Percentiles rank a stretch among this genome's conserved stretches.
Conservation (phyloP, 768 basidiomycete species). For the Leccinum pellstonianum region DNA sequence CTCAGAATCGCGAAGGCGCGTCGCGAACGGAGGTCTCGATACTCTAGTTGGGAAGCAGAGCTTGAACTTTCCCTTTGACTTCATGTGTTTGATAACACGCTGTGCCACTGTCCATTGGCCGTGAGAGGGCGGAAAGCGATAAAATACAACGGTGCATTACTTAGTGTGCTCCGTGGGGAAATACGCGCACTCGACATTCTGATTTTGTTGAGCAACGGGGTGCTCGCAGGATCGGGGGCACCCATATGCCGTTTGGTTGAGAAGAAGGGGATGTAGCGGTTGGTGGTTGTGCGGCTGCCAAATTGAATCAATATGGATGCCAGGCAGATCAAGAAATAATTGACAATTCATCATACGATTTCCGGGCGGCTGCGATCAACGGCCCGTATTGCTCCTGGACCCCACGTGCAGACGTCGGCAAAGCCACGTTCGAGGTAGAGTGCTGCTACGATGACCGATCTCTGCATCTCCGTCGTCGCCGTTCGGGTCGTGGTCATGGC, state of each 20-base stretch:
- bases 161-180: conserved; percentile 18
- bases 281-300: conserved; percentile 13
- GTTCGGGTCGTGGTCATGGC: conserved; percentile 1
- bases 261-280: not conserved
- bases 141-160: conserved; percentile 11
- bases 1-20: conserved; percentile 16
- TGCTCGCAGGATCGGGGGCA: conserved; percentile 5
- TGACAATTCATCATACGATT: conserved; percentile 30
- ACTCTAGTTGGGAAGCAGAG: conserved; percentile 17
- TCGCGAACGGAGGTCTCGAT: conserved; percentile 15
- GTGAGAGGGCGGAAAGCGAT: conserved; percentile 3
- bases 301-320: conserved; percentile 8
- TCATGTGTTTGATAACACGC: conserved; percentile 26
- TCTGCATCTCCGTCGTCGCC: conserved; percentile 10
- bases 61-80: conserved; percentile 29
- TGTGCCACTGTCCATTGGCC: conserved; percentile 22
- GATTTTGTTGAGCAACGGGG: conserved; percentile 21
- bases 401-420: conserved; percentile 37
- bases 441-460: conserved; percentile 40
- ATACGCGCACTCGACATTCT: conserved; percentile 16
- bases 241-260: conserved; percentile 17
- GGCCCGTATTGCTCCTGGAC: conserved; percentile 38
- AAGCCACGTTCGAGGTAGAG: conserved; percentile 42
- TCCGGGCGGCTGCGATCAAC: conserved; percentile 33
- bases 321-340: not conserved